These are phyloP conservation scores for Xylariaceae sp. DNA, from an alignment of 2,329 filamentous ascomycete species.

Conservation along the genomic window DNA sequence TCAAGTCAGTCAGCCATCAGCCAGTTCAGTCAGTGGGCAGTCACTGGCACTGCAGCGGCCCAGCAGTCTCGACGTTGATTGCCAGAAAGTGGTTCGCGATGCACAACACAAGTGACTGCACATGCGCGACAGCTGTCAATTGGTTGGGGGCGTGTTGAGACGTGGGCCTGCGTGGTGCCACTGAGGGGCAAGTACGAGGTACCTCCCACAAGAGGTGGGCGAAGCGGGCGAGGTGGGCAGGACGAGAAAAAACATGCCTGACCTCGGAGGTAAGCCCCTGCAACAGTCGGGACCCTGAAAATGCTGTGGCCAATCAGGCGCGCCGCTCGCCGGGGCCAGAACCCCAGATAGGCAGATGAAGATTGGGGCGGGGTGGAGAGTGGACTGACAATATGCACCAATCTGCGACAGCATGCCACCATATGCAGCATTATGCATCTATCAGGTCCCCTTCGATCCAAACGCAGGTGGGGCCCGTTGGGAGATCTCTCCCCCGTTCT, in stretches of 20 bases:
- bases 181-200: constrained; percentile 8
- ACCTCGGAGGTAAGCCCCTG: background rate
- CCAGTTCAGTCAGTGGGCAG: too few relatives aligned
- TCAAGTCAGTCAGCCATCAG: too few relatives aligned
- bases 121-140: constrained; percentile 13
- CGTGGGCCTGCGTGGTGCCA: constrained; percentile 14
- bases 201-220: too few relatives aligned
- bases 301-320: background rate
- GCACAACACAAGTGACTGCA: constrained; percentile 9
- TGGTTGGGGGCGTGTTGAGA: constrained; percentile 5
- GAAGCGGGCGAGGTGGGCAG: too few relatives aligned
- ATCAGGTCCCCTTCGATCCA: background rate
- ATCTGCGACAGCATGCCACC: too few relatives aligned
- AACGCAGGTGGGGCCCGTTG: background rate
- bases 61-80: background rate
- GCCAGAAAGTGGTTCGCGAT: constrained; percentile 9
- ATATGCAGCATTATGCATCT: background rate
- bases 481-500: background rate
- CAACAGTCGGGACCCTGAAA: background rate
- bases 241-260: constrained; percentile 7
- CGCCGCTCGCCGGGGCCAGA: background rate
- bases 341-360: background rate
- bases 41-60: background rate
- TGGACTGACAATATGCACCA: background rate
- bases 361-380: background rate